These are phyloP conservation scores for Arachis stenosperma DNA, from an alignment of 306 rosid genomes.

Conservation along the genomic window DNA sequence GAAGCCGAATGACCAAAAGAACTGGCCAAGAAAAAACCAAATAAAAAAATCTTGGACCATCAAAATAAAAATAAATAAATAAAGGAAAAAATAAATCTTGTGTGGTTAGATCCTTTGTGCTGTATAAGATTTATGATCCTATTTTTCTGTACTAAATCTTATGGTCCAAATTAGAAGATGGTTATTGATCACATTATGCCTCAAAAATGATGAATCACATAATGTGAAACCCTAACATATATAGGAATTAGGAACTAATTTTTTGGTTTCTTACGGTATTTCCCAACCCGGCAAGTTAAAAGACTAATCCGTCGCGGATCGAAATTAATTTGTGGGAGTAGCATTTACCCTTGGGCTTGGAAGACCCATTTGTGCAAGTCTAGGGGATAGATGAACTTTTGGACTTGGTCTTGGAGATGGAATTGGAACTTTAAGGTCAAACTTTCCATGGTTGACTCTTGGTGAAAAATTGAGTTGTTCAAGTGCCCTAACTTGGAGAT, in stretches of 20 bases:
- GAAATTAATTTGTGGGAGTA: background rate
- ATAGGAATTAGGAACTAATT: no score
- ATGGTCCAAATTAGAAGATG: constrained; percentile 1
- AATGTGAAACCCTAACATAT: background rate
- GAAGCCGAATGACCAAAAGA: constrained; percentile 37
- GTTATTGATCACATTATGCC: background rate
- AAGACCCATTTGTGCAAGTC: constrained; percentile 60
- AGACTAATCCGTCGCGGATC: no score
- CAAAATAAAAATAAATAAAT: no score
- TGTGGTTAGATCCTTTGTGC: constrained; percentile 37
- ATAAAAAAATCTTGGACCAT: constrained; percentile 21
- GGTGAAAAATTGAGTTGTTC: constrained; percentile 76
- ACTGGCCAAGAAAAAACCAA: constrained; percentile 25
- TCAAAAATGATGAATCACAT: constrained; percentile 1
- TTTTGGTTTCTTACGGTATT: no score
- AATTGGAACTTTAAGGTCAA: constrained; percentile 47
- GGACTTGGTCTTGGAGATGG: constrained; percentile 86
- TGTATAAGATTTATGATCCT: constrained; percentile 19
- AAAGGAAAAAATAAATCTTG: constrained; percentile 28
- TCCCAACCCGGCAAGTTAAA: no score
- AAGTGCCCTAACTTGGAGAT: constrained; percentile 72
- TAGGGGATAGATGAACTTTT: constrained; percentile 67
- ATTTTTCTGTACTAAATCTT: constrained; percentile 9
- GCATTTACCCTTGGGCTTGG: constrained; percentile 56
- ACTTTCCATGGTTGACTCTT: constrained; percentile 42